Base-by-base conservation (phyloP, 345 rosid genomes). In the Citrus maxima region DNA sequence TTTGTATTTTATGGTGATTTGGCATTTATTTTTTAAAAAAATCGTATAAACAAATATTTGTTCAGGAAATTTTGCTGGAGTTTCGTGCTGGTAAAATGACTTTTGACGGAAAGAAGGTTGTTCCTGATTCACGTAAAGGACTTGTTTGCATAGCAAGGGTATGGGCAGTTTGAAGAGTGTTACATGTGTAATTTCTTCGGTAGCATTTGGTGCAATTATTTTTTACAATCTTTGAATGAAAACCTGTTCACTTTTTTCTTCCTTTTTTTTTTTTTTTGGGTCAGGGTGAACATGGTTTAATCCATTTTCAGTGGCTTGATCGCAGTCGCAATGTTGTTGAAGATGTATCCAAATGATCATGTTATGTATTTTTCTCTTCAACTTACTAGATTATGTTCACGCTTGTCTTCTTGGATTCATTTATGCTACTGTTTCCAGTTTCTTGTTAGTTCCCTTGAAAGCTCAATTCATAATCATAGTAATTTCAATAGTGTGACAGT, bases 21-120 rank as follows among this genome's bases (percentile, higher is more conserved):
- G 64, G 3, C 8, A 18, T 19, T 59, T 60, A 16, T 49, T 61
- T 22, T 22, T 21, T 25, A 6, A 24, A 4, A 16, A 16, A 4
- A 37, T 61, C 55, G 37, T 74, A n/a, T 25, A 61, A 54, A 22
- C 5, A 7, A 49, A 25, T 64, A 6, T 73, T 86, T 75, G 80
- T 74, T 78, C 92, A 90, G 95, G 95, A 89, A 78, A 81, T 78
- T 62, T 81, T 96, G 93, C 77, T 96, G 77, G 98, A 96, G 88
- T 96, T 96, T 86, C 98, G 98, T 80, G 98, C 99, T 75, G 99
- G 99, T 76, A 96, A 94, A 87, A 94, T 96, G 98, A 42, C 69
- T 73, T 79, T 91, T 67, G 97, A 94, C 83, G 97, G 96, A 46
- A 91, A 86, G 70, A 89, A 85, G 82, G 99, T 94, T 74, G 87